Percentiles rank a stretch among this genome's conserved stretches.
Evolutionary conservation across 805 yeast genomes (phyloP).

Genomic region (Saccharomycopsis javanensis): DNA sequence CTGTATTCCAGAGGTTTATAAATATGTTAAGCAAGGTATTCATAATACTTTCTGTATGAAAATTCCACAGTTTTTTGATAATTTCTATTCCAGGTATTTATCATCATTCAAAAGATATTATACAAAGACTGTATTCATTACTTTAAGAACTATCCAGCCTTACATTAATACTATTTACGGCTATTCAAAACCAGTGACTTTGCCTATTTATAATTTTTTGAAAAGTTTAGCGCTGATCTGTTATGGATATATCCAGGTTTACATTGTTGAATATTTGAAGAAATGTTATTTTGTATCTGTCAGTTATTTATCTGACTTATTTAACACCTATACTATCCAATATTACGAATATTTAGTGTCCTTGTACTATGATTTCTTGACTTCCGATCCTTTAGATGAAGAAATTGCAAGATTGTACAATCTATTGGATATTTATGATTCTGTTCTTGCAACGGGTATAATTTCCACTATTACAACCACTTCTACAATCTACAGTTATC

Average conservation of each 20-base stretch:
- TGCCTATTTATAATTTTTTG: conserved; percentile 3
- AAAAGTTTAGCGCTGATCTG: not conserved
- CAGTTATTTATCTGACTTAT: not conserved
- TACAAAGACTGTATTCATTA: not conserved
- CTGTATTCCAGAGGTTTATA: conserved; percentile 2
- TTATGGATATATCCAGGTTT: not conserved
- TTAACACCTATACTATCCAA: not conserved
- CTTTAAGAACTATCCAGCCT: not conserved
- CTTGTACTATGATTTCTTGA: conserved; percentile 13
- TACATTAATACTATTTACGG: not conserved
- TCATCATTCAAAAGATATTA: not conserved
- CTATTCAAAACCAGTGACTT: not conserved
- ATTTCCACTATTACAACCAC: not conserved
- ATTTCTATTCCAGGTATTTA: not conserved
- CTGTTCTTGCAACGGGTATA: not conserved
- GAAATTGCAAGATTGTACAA: conserved; percentile 15
- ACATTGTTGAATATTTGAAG: not conserved
- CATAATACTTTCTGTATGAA: not conserved
- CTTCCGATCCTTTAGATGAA: conserved; percentile 17
- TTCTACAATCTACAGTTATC: not conserved
- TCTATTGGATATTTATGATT: conserved; percentile 9
- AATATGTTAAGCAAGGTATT: not conserved
- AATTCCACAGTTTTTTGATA: not conserved
- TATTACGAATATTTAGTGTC: not conserved
- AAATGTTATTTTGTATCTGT: not conserved